These are phyloP conservation scores for Skeletonema costatum DNA, from an alignment of 108 stramenopile genomes.

Conservation along the genomic window DNA sequence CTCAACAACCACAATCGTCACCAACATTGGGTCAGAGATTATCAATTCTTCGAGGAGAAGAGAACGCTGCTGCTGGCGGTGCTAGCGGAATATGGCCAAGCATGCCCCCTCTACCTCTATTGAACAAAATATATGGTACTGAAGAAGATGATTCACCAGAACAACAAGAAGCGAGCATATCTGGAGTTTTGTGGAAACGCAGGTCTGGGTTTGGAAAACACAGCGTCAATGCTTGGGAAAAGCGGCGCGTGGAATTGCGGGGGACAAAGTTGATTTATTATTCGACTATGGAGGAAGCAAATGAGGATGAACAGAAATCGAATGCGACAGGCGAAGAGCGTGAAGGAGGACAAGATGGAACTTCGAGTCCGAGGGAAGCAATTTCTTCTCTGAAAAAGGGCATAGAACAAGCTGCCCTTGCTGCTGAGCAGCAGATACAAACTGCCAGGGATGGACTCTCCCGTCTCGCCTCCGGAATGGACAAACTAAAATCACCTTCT, in stretches of 20 bases:
- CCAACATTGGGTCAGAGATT: background rate
- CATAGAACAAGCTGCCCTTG: constrained; percentile 33
- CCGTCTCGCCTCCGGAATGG: constrained; percentile 33
- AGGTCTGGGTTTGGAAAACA: constrained; percentile 40
- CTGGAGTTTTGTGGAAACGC: constrained; percentile 46
- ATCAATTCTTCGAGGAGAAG: background rate
- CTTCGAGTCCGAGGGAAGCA: background rate
- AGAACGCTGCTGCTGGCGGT: background rate
- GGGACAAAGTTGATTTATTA: constrained; percentile 43
- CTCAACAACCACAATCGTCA: background rate
- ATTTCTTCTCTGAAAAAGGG: constrained; percentile 11
- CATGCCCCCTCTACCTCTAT: constrained; percentile 1
- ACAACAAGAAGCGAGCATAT: constrained; percentile 22
- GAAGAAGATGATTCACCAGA: background rate
- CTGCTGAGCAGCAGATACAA: constrained; percentile 36
- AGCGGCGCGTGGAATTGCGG: constrained; percentile 30
- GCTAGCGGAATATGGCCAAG: background rate
- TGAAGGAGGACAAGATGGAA: background rate
- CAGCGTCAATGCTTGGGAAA: constrained; percentile 42
- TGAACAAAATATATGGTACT: background rate
- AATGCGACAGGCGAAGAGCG: background rate
- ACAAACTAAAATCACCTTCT: constrained; percentile 12
- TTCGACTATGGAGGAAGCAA: constrained; percentile 8
- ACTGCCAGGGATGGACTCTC: constrained; percentile 26
- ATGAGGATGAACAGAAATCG: constrained; percentile 35